Evolutionary conservation across 192 early-diverging fungal species (phyloP).

Genomic region (Gryganskiella cystojenkinii): DNA sequence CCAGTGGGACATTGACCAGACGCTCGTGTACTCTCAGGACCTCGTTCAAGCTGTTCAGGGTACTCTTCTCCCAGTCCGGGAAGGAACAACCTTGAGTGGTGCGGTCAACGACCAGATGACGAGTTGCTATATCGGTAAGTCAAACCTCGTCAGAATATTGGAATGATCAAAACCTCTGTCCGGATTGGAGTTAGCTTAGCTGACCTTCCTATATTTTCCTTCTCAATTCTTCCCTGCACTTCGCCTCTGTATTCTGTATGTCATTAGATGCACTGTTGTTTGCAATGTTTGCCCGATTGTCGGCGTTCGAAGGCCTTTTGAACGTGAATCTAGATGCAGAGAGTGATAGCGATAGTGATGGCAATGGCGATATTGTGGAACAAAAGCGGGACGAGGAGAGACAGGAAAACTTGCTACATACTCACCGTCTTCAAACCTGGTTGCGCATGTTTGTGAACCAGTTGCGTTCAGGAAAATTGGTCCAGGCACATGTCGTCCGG

Average conservation of each 20-base stretch:
- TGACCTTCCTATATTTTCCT: not conserved
- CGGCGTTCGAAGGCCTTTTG: conserved; percentile 69
- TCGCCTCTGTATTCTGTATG: not conserved
- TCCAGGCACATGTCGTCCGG: conserved; percentile 61
- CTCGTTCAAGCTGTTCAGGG: conserved; percentile 49
- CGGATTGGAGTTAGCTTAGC: not conserved
- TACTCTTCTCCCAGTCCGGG: conserved; percentile 31
- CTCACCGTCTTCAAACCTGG: conserved; percentile 60
- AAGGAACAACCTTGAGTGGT: conserved; percentile 53
- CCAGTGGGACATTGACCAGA: conserved; percentile 46
- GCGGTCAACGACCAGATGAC: conserved; percentile 70
- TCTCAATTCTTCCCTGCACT: not conserved
- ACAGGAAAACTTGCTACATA: conserved; percentile 21
- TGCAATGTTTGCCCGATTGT: conserved; percentile 73
- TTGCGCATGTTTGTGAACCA: conserved; percentile 69
- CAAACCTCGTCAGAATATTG: too few species aligned
- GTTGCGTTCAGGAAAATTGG: conserved; percentile 67
- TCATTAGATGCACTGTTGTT: conserved; percentile 65
- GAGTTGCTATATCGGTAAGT: conserved; percentile 72
- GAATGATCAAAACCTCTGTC: not conserved
- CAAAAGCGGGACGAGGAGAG: conserved; percentile 3
- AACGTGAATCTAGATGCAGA: conserved; percentile 56
- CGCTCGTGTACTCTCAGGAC: conserved; percentile 48
- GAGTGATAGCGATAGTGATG: conserved; percentile 52
- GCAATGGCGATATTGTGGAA: conserved; percentile 7